Conservation (phyloP, 1,284 basidiomycete species). For the Ganoderma leucocontextum region DNA sequence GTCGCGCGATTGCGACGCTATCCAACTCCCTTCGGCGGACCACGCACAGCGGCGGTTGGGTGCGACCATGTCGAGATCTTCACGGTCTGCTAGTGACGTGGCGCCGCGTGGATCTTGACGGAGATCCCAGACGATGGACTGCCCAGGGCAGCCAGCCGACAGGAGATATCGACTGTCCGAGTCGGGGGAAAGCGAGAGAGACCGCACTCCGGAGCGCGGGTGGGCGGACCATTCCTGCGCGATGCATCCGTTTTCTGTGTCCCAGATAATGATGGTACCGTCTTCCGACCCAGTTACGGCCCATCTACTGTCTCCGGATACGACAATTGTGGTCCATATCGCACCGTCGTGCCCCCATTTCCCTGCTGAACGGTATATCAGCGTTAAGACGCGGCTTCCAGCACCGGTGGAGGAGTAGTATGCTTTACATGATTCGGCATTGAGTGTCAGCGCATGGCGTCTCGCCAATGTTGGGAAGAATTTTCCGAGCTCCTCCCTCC, state of each 20-base stretch:
- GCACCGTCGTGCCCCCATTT: not conserved
- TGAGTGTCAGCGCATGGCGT: not conserved
- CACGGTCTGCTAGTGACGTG: not conserved
- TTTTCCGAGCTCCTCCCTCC: not conserved
- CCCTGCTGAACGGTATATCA: not conserved
- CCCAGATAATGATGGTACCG: not conserved
- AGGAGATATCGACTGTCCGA: not conserved
- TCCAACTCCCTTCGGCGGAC: not conserved
- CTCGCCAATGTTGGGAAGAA: not conserved
- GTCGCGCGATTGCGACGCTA: not conserved
- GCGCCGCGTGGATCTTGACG: too few species aligned
- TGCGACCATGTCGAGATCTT: too few species aligned
- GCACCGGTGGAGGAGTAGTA: too few species aligned
- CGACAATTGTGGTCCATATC: not conserved
- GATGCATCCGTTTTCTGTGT: not conserved
- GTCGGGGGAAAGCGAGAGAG: not conserved
- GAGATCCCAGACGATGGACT: too few species aligned
- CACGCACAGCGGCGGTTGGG: not conserved
- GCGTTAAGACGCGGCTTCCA: too few species aligned
- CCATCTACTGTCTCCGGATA: not conserved
- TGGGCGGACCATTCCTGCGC: not conserved
- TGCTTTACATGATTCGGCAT: not conserved
- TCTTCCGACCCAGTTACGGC: not conserved
- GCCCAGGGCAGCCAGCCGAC: not conserved
- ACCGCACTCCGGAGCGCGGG: not conserved